These are phyloP conservation scores for Leccinellum rugosiceps DNA, from an alignment of 768 basidiomycete genomes.

Conservation along the genomic window DNA sequence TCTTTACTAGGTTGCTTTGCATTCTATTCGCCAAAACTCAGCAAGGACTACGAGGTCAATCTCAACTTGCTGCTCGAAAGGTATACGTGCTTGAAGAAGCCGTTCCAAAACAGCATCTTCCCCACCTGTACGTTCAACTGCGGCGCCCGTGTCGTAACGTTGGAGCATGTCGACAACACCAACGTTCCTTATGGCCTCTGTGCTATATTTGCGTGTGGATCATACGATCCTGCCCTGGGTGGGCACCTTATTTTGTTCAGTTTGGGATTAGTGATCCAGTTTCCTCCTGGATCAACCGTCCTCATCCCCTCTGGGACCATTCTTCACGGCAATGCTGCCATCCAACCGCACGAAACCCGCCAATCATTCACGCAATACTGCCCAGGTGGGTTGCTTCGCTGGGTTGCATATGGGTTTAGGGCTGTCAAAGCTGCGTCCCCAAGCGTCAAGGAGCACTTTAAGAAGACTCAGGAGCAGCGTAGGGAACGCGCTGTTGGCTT, in stretches of 20 bases:
- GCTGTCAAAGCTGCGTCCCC: background rate
- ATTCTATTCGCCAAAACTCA: no score
- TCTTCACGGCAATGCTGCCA: background rate
- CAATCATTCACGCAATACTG: background rate
- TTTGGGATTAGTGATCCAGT: background rate
- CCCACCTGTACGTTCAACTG: slow-evolving; percentile 31
- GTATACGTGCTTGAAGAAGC: background rate
- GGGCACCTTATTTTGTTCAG: background rate
- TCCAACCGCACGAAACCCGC: background rate
- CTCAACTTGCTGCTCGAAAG: no score
- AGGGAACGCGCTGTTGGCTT: background rate
- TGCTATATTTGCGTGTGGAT: slow-evolving; percentile 29
- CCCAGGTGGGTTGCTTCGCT: background rate
- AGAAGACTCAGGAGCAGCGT: background rate
- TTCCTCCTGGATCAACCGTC: background rate
- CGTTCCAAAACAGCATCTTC: slow-evolving; percentile 22
- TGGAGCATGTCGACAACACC: slow-evolving; percentile 24
- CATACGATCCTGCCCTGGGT: background rate
- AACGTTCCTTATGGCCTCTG: slow-evolving; percentile 36
- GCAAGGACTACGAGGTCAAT: no score
- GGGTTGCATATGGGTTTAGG: background rate
- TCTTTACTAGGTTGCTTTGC: no score
- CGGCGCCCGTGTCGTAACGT: slow-evolving; percentile 11
- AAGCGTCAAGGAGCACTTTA: background rate
- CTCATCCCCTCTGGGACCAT: background rate